phyloP scores from a whole-genome alignment of 208 protist genomes.

The Phytomonas francai region DNA sequence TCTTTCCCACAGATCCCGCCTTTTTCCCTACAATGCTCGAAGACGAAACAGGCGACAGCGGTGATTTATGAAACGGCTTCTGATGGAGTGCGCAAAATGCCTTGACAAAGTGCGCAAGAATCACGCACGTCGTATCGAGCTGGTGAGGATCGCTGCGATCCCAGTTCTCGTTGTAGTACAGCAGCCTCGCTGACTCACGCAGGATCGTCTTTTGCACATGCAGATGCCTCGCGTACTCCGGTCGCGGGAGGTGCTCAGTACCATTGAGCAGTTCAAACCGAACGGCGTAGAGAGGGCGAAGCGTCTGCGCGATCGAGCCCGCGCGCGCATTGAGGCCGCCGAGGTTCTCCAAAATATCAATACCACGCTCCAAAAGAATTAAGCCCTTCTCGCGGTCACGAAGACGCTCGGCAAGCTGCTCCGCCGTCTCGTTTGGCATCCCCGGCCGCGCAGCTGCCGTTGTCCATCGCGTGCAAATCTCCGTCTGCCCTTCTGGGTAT shows the following conservation, averaged over 20 bases:
- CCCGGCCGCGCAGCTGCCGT: slow-evolving; percentile 12
- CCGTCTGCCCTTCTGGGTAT: not conserved
- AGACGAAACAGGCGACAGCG: slow-evolving; percentile 10
- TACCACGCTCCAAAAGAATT: slow-evolving; percentile 47
- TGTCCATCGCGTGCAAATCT: slow-evolving; percentile 8
- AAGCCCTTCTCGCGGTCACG: slow-evolving; percentile 48
- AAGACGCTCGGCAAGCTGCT: slow-evolving; percentile 19
- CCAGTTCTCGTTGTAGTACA: slow-evolving; percentile 69
- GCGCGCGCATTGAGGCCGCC: slow-evolving; percentile 23
- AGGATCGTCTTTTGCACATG: slow-evolving; percentile 61
- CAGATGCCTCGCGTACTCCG: slow-evolving; percentile 30
- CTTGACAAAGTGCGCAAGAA: slow-evolving; percentile 70
- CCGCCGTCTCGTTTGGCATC: slow-evolving; percentile 9
- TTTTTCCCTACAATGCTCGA: not conserved
- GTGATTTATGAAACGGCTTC: slow-evolving; percentile 41
- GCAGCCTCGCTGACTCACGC: slow-evolving; percentile 43
- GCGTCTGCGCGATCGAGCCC: slow-evolving; percentile 24
- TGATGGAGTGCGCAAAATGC: slow-evolving; percentile 63
- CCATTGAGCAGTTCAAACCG: slow-evolving; percentile 77
- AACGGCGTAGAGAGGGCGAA: slow-evolving; percentile 55
- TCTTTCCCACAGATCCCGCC: slow-evolving; percentile 1
- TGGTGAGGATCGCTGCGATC: slow-evolving; percentile 54
- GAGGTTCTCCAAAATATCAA: slow-evolving; percentile 68
- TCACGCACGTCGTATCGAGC: slow-evolving; percentile 64
- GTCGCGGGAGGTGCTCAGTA: slow-evolving; percentile 59